phyloP scores from a whole-genome alignment of 805 yeast species.

The Pichia gijzeniarum region DNA sequence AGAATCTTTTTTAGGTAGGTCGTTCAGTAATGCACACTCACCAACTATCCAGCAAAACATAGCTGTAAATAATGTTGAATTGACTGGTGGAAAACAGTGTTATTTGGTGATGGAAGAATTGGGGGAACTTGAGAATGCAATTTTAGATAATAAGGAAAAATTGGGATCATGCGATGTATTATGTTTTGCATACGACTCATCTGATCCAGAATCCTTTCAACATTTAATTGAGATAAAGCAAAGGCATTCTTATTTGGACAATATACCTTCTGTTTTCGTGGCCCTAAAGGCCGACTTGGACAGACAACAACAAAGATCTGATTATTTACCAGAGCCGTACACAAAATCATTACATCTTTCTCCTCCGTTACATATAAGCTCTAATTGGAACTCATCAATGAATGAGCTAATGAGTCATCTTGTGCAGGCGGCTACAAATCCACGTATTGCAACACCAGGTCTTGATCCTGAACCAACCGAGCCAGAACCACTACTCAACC shows the following conservation, averaged over 20 bases:
- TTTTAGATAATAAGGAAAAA: slow-evolving; percentile 61
- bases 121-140: slow-evolving; percentile 80
- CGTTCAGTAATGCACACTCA: slow-evolving; percentile 61
- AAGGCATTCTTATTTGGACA: slow-evolving; percentile 49
- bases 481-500: slow-evolving; percentile 40
- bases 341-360: slow-evolving; percentile 59
- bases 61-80: slow-evolving; percentile 88
- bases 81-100: slow-evolving; percentile 93
- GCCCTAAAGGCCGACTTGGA: slow-evolving; percentile 95
- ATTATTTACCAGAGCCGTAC: slow-evolving; percentile 80
- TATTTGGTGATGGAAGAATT: slow-evolving; percentile 85
- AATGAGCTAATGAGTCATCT: slow-evolving; percentile 80
- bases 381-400: slow-evolving; percentile 82
- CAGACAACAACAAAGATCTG: slow-evolving; percentile 87
- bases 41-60: slow-evolving; percentile 79
- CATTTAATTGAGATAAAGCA: slow-evolving; percentile 66
- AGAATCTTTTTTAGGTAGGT: slow-evolving; percentile 74
- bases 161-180: slow-evolving; percentile 85
- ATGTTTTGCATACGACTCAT: slow-evolving; percentile 86
- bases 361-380: slow-evolving; percentile 86
- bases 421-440: slow-evolving; percentile 81
- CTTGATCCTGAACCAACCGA: slow-evolving; percentile 56
- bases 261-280: slow-evolving; percentile 78
- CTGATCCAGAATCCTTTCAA: slow-evolving; percentile 93
- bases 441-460: slow-evolving; percentile 73